These are phyloP conservation scores for Omphalotus olearius DNA, from an alignment of 1,284 basidiomycete species.

Conservation along the genomic window DNA sequence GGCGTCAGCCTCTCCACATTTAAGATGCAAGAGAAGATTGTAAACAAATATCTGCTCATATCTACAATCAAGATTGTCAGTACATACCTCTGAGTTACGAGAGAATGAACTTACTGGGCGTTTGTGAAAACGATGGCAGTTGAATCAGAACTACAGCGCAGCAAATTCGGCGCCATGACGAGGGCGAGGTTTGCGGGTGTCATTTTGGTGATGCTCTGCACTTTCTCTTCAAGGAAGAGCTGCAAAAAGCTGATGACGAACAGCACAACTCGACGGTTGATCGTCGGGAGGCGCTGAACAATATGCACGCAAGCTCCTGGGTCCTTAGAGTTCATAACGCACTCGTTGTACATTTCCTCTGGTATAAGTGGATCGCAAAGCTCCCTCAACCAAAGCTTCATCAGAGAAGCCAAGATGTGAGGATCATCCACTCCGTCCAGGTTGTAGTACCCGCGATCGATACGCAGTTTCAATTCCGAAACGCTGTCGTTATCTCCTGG, in stretches of 20 bases:
- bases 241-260: constrained; percentile 85
- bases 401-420: constrained; percentile 79
- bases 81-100: background rate
- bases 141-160: constrained; percentile 78
- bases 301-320: constrained; percentile 70
- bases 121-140: constrained; percentile 87
- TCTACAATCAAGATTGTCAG: constrained; percentile 30
- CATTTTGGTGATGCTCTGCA: constrained; percentile 80
- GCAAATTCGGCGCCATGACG: constrained; percentile 85
- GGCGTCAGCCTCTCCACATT: constrained; percentile 68
- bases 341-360: constrained; percentile 83
- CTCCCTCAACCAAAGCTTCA: constrained; percentile 92
- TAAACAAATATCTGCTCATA: constrained; percentile 87
- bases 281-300: constrained; percentile 72
- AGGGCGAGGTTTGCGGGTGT: constrained; percentile 74
- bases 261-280: constrained; percentile 79
- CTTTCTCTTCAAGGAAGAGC: constrained; percentile 76
- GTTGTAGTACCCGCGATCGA: constrained; percentile 88
- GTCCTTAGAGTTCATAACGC: constrained; percentile 65
- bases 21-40: constrained; percentile 76
- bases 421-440: constrained; percentile 85
- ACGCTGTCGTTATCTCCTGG: constrained; percentile 86
- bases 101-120: constrained; percentile 64
- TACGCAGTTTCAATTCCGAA: constrained; percentile 79
- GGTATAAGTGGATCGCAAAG: constrained; percentile 86